A percentile compares a stretch with the other conserved stretches of the same genome.
Evolutionary conservation across 495 filamentous ascomycete genomes (phyloP).

Genomic region (Lophium mytilinum): DNA sequence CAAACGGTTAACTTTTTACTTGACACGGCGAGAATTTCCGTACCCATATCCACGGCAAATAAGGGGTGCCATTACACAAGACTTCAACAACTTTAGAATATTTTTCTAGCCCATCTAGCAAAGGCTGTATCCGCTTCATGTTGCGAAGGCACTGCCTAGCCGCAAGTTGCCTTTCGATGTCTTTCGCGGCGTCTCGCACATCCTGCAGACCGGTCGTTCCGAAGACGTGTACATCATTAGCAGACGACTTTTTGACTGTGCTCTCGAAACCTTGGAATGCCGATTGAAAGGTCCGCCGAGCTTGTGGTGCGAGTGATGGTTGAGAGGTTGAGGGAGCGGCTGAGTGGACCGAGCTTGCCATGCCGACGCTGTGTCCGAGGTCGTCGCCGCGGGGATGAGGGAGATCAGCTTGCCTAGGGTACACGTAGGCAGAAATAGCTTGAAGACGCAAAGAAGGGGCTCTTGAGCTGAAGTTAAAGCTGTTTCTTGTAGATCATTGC

Average conservation of each 20-base stretch:
- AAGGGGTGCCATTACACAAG: constrained; percentile 23
- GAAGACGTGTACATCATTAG: constrained; percentile 28
- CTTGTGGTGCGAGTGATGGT: constrained; percentile 4
- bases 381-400: too few relatives aligned
- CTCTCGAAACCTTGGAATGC: constrained; percentile 32
- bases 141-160: constrained; percentile 19
- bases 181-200: background rate
- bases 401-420: too few relatives aligned
- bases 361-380: background rate
- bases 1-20: background rate
- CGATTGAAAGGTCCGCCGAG: background rate
- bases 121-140: constrained; percentile 28
- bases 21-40: too few relatives aligned
- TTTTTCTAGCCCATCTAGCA: constrained; percentile 25
- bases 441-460: too few relatives aligned
- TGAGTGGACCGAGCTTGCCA: background rate
- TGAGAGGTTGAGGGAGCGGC: background rate
- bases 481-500: too few relatives aligned
- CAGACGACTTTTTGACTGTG: constrained; percentile 18
- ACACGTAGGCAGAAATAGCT: too few relatives aligned
- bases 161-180: constrained; percentile 2
- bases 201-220: constrained; percentile 28
- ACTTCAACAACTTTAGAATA: constrained; percentile 33
- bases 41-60: constrained; percentile 11
- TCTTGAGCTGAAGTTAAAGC: too few relatives aligned